These are phyloP conservation scores for Puccinia coronata DNA, from an alignment of 1,284 basidiomycete genomes.

Conservation along the genomic window DNA sequence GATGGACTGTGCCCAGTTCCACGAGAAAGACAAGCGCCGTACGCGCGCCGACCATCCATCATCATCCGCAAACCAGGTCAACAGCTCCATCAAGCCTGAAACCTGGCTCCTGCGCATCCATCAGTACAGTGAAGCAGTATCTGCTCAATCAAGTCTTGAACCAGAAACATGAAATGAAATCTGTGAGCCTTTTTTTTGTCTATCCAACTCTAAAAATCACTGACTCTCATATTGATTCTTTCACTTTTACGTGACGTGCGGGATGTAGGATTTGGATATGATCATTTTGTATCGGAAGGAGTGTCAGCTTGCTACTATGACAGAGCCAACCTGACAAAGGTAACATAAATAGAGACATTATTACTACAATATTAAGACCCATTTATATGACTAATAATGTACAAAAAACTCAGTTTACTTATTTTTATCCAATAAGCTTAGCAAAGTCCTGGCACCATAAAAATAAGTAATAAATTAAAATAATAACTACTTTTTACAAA, in stretches of 20 bases:
- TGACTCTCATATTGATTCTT: neutral
- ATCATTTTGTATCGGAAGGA: constrained; percentile 78
- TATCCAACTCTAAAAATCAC: neutral
- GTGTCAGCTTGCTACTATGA: too few species aligned
- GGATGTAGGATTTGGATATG: constrained; percentile 73
- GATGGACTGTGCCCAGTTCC: constrained; percentile 54
- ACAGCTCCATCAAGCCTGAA: constrained; percentile 77
- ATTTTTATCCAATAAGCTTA: too few species aligned
- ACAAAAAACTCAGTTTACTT: too few species aligned
- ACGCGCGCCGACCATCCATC: too few species aligned
- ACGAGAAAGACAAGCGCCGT: constrained; percentile 60
- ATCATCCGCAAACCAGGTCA: constrained; percentile 68
- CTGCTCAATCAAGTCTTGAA: constrained; percentile 72
- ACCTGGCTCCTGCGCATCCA: constrained; percentile 77
- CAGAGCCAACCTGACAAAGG: too few species aligned
- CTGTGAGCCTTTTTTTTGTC: constrained; percentile 56
- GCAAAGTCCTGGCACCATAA: too few species aligned
- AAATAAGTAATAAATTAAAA: too few species aligned
- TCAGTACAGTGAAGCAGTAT: constrained; percentile 88
- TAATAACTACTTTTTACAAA: too few species aligned
- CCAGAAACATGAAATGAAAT: constrained; percentile 77
- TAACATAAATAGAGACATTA: too few species aligned
- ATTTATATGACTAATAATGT: too few species aligned
- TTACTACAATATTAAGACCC: too few species aligned
- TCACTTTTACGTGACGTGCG: too few species aligned